phyloP scores from a whole-genome alignment of 352 stramenopile genomes.

The Phytophthora fragariae region DNA sequence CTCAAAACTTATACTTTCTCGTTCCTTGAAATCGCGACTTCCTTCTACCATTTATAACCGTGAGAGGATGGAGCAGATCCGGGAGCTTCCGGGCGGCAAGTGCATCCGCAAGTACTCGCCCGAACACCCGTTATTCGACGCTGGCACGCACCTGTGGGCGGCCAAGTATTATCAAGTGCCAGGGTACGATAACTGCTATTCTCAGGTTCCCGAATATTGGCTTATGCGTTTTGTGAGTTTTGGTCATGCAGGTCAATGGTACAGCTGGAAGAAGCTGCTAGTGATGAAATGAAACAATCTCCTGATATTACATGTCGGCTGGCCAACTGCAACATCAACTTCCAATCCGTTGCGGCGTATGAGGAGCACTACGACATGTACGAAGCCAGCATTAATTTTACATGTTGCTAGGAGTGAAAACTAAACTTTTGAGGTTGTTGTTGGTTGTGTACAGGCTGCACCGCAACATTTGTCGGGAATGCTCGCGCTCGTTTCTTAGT shows the following conservation, averaged over 20 bases:
- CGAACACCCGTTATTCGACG: conserved; percentile 57
- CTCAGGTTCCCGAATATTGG: neutral
- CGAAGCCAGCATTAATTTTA: neutral
- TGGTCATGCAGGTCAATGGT: conserved; percentile 31
- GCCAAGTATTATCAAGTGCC: conserved; percentile 55
- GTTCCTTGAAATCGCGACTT: neutral
- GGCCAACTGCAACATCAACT: conserved; percentile 53
- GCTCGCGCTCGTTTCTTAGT: conserved; percentile 58
- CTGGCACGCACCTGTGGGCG: conserved; percentile 50
- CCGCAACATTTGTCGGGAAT: conserved; percentile 62
- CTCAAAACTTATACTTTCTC: neutral
- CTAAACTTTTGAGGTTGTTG: neutral
- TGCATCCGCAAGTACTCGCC: conserved; percentile 58
- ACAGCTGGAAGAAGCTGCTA: conserved; percentile 20
- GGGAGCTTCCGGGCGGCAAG: conserved; percentile 51
- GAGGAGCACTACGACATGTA: conserved; percentile 78
- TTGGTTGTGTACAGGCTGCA: conserved; percentile 23
- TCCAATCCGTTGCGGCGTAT: conserved; percentile 54
- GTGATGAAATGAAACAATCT: conserved; percentile 8
- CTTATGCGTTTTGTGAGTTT: conserved; percentile 13
- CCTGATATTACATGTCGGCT: conserved; percentile 51
- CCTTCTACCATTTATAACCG: too few relatives aligned
- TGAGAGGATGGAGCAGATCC: conserved; percentile 40
- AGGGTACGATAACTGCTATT: conserved; percentile 20
- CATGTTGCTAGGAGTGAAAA: neutral